phyloP scores from a whole-genome alignment of 208 protist species.

The Porcisia hertigi region DNA sequence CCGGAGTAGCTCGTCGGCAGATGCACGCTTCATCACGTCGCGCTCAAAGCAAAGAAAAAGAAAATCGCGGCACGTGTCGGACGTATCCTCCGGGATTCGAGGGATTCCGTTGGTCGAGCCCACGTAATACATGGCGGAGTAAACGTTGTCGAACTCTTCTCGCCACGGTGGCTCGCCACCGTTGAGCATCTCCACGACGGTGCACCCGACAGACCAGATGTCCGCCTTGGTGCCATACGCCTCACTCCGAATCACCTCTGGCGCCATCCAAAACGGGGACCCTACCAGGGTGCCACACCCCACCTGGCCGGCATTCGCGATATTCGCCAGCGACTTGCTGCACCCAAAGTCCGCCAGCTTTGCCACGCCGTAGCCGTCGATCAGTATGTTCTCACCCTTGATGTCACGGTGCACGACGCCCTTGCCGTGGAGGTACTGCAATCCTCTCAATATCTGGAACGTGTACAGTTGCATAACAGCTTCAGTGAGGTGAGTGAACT shows the following conservation, averaged over 20 bases:
- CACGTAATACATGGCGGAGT: constrained; percentile 81
- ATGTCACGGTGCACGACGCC: constrained; percentile 92
- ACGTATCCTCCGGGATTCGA: constrained; percentile 66
- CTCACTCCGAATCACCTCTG: constrained; percentile 86
- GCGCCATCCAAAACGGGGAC: constrained; percentile 89
- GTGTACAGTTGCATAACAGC: constrained; percentile 78
- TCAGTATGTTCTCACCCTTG: constrained; percentile 91
- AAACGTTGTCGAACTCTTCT: constrained; percentile 80
- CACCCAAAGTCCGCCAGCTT: constrained; percentile 93
- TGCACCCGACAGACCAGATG: constrained; percentile 94
- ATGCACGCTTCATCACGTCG: constrained; percentile 67
- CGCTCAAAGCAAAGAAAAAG: constrained; percentile 78
- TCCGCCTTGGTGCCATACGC: constrained; percentile 87
- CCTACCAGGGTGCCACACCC: constrained; percentile 77
- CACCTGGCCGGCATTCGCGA: constrained; percentile 50
- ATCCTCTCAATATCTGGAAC: constrained; percentile 73
- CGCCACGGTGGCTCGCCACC: constrained; percentile 75
- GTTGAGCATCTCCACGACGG: constrained; percentile 92
- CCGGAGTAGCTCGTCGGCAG: constrained; percentile 71
- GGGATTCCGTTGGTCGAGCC: constrained; percentile 73
- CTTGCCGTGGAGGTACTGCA: constrained; percentile 89
- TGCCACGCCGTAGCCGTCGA: constrained; percentile 79
- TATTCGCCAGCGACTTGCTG: constrained; percentile 70
- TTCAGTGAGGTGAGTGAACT: constrained; percentile 76
- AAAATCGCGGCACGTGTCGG: constrained; percentile 70